These are phyloP conservation scores for Lepidium africanum DNA, from an alignment of 345 rosid genomes.

Conservation along the genomic window DNA sequence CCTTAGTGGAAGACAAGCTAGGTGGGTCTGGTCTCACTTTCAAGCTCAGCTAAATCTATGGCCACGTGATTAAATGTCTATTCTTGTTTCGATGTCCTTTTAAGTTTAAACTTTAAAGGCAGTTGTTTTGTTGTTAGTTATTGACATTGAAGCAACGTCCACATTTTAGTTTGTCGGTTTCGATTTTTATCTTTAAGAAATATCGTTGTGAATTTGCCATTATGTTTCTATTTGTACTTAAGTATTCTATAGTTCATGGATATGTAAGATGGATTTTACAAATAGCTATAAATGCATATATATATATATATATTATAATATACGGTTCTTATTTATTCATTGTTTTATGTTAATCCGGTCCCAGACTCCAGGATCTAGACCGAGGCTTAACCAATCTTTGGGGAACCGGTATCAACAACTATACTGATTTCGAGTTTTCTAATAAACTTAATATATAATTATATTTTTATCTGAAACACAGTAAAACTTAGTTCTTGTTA, in stretches of 20 bases:
- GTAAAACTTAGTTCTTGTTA: too few relatives aligned
- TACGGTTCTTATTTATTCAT: too few relatives aligned
- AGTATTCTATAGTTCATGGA: neutral
- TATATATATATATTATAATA: neutral
- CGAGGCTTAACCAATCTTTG: too few relatives aligned
- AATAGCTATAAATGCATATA: neutral
- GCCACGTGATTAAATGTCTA: conserved; percentile 2
- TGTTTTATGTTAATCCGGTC: too few relatives aligned
- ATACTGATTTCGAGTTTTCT: too few relatives aligned
- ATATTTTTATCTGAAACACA: too few relatives aligned
- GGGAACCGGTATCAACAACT: too few relatives aligned
- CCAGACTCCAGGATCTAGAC: too few relatives aligned
- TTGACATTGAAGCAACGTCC: conserved; percentile 14
- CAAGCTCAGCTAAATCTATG: conserved; percentile 19
- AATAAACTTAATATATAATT: too few relatives aligned
- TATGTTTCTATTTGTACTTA: neutral
- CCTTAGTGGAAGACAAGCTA: conserved; percentile 36
- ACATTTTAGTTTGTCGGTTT: neutral
- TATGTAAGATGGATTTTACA: neutral
- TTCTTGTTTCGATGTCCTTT: neutral
- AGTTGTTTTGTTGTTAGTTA: neutral
- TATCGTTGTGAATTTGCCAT: conserved; percentile 4
- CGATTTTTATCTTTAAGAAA: neutral
- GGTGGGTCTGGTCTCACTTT: conserved; percentile 45
- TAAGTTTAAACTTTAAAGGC: neutral